Conservation (phyloP, 805 yeast genomes). For the Myxozyma vanderwaltii region DNA sequence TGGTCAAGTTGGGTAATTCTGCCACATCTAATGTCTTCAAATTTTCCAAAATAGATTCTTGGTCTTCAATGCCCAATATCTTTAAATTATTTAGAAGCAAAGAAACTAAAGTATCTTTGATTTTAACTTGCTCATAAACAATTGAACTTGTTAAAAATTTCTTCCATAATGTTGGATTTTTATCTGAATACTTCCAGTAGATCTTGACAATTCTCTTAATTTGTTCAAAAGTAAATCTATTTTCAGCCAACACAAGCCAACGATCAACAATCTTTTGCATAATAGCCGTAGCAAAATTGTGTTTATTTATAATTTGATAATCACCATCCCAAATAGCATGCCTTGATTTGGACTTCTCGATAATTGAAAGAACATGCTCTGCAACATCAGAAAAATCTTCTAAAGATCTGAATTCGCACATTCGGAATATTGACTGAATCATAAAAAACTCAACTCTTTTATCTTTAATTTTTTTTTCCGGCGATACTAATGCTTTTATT, state of each 20-base stretch:
- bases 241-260: slow-evolving; percentile 23
- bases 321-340: slow-evolving; percentile 6
- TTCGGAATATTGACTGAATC: slow-evolving; percentile 12
- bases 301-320: not conserved
- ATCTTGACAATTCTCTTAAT: not conserved
- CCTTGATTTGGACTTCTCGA: not conserved
- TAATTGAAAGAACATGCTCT: not conserved
- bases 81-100: slow-evolving; percentile 5
- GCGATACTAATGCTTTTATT: not conserved
- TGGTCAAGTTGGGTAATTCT: not conserved
- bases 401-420: slow-evolving; percentile 9
- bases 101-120: slow-evolving; percentile 3
- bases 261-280: slow-evolving; percentile 1
- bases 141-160: not conserved
- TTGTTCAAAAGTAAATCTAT: slow-evolving; percentile 7
- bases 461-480: slow-evolving; percentile 6
- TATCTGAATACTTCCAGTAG: slow-evolving; percentile 5
- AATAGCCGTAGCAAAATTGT: slow-evolving; percentile 8
- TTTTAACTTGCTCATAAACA: slow-evolving; percentile 11
- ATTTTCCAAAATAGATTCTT: not conserved
- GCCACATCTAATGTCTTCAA: not conserved
- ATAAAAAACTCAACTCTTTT: slow-evolving; percentile 4
- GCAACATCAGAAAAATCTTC: slow-evolving; percentile 1
- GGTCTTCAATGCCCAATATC: not conserved
- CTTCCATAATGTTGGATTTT: not conserved